phyloP scores from a whole-genome alignment of 805 yeast species.

The Pichia californica region DNA sequence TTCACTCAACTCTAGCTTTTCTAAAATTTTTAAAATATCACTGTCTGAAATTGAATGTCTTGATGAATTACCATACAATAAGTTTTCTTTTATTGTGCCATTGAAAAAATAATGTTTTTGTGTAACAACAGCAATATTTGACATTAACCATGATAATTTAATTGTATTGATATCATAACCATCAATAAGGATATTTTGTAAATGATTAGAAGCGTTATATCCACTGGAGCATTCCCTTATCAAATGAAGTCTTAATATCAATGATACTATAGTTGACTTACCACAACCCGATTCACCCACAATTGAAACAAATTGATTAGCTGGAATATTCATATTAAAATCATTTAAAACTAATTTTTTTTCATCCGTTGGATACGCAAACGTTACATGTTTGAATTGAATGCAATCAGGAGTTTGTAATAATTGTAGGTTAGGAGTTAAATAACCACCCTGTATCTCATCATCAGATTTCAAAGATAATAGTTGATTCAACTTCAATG shows the following conservation, averaged over 20 bases:
- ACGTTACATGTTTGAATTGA: slow-evolving; percentile 39
- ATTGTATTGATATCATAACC: slow-evolving; percentile 42
- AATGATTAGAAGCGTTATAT: neutral
- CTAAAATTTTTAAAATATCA: slow-evolving; percentile 35
- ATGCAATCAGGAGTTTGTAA: slow-evolving; percentile 23
- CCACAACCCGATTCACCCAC: slow-evolving; percentile 91
- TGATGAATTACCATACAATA: slow-evolving; percentile 50
- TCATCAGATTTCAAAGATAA: slow-evolving; percentile 29
- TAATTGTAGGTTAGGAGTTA: slow-evolving; percentile 21
- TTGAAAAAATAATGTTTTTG: slow-evolving; percentile 69
- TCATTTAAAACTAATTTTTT: slow-evolving; percentile 31
- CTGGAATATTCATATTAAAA: slow-evolving; percentile 36
- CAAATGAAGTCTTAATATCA: slow-evolving; percentile 52
- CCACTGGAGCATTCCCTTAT: too few species aligned
- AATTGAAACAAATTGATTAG: slow-evolving; percentile 54
- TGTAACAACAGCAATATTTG: slow-evolving; percentile 58
- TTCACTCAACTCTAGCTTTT: slow-evolving; percentile 43
- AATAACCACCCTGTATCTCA: slow-evolving; percentile 32
- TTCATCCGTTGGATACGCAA: slow-evolving; percentile 38
- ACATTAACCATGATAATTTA: slow-evolving; percentile 43
- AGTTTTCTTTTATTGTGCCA: slow-evolving; percentile 67
- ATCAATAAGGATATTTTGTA: slow-evolving; percentile 34
- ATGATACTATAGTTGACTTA: slow-evolving; percentile 65
- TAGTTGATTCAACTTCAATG: slow-evolving; percentile 42
- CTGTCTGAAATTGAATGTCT: slow-evolving; percentile 14